Evolutionary conservation across 1,139 yeast species (phyloP).

Genomic region (Saccharomyces hybrid): DNA sequence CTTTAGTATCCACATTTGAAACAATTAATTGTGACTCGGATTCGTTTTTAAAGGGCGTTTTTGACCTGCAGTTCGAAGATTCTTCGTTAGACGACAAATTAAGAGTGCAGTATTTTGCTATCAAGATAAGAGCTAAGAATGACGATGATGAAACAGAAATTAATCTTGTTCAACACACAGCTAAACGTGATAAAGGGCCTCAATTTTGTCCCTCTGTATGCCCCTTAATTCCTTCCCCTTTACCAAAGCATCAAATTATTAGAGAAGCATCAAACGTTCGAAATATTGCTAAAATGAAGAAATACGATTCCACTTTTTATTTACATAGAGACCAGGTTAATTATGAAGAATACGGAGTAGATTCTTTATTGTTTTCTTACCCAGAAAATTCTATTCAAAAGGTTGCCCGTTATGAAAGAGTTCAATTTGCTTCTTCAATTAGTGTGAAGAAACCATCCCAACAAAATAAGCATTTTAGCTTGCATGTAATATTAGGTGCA

Average conservation of each 20-base stretch:
- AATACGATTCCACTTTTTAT: conserved; percentile 44
- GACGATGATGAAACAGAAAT: conserved; percentile 46
- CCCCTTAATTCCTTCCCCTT: conserved; percentile 51
- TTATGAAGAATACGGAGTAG: conserved; percentile 7
- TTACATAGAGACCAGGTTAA: conserved; percentile 35
- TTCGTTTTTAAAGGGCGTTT: conserved; percentile 24
- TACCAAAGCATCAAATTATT: conserved; percentile 52
- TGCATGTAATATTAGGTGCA: conserved; percentile 50
- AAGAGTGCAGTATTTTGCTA: conserved; percentile 49
- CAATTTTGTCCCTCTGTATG: conserved; percentile 54
- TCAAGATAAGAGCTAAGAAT: conserved; percentile 48
- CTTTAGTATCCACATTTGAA: conserved; percentile 40
- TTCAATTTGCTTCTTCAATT: conserved; percentile 58
- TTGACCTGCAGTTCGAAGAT: conserved; percentile 8
- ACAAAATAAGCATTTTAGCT: conserved; percentile 43
- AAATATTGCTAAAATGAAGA: conserved; percentile 44
- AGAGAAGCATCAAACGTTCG: conserved; percentile 56
- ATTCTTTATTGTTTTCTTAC: conserved; percentile 29
- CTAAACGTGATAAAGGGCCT: conserved; percentile 66
- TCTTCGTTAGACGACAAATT: background rate
- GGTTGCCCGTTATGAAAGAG: conserved; percentile 61
- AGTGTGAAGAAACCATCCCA: conserved; percentile 44
- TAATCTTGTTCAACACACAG: conserved; percentile 56
- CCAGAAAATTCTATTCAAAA: conserved; percentile 46
- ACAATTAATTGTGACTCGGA: conserved; percentile 24